phyloP scores from a whole-genome alignment of 1,139 yeast genomes.

The Yamadazyma sp. region DNA sequence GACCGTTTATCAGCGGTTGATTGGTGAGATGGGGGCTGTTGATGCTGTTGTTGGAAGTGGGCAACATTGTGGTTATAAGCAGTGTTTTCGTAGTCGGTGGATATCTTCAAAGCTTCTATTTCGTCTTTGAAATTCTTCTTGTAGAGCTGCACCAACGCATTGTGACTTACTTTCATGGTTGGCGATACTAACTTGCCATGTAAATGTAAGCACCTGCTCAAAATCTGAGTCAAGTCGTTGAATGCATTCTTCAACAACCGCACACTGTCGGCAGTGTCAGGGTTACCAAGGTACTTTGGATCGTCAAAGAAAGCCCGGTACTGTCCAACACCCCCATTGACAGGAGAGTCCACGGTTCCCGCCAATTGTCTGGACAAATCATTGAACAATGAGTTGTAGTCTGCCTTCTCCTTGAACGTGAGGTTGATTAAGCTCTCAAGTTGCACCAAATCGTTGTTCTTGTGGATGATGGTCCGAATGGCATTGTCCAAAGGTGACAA shows the following conservation, averaged over 20 bases:
- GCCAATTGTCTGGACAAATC: conserved; percentile 77
- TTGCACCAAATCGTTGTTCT: conserved; percentile 71
- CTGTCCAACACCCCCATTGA: conserved; percentile 88
- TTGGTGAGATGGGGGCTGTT: conserved; percentile 13
- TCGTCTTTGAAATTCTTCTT: conserved; percentile 70
- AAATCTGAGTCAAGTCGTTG: conserved; percentile 64
- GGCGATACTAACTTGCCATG: conserved; percentile 69
- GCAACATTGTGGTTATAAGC: conserved; percentile 25
- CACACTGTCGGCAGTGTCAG: conserved; percentile 46
- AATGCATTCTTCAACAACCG: conserved; percentile 59
- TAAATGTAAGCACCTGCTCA: conserved; percentile 65
- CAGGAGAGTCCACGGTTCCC: conserved; percentile 91
- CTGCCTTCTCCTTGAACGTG: conserved; percentile 55
- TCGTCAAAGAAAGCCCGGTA: conserved; percentile 68
- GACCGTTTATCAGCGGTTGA: conserved; percentile 14
- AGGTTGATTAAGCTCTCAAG: conserved; percentile 63
- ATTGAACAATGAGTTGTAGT: conserved; percentile 51
- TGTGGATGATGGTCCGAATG: conserved; percentile 60
- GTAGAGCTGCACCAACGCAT: conserved; percentile 62
- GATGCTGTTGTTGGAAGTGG: conserved; percentile 9
- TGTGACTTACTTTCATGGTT: conserved; percentile 61
- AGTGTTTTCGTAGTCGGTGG: conserved; percentile 32
- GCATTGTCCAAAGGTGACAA: conserved; percentile 90
- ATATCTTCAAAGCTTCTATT: conserved; percentile 42
- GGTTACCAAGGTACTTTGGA: conserved; percentile 35